These are phyloP conservation scores for Cercis canadensis DNA, from an alignment of 306 rosid genomes.

Conservation along the genomic window DNA sequence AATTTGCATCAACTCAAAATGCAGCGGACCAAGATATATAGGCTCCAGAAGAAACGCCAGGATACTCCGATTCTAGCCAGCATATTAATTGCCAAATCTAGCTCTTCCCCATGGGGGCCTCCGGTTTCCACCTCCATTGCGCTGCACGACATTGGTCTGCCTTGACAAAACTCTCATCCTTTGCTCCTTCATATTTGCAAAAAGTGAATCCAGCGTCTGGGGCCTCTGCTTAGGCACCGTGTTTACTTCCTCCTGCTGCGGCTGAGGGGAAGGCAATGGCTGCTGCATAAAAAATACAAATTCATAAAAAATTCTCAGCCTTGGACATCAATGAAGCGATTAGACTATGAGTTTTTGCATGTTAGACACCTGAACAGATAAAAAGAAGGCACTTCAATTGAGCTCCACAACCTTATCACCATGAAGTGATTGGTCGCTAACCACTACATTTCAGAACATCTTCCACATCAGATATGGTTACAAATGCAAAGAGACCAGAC, in stretches of 20 bases:
- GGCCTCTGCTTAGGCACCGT: conserved; percentile 63
- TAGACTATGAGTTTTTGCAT: no score
- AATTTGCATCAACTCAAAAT: conserved; percentile 26
- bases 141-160: conserved; percentile 54
- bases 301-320: not conserved
- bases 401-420: not conserved
- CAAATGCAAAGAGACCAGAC: not conserved
- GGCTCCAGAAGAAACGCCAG: not conserved
- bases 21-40: conserved; percentile 22
- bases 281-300: conserved; percentile 43
- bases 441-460: no score
- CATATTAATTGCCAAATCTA: conserved; percentile 62
- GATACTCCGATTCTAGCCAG: not conserved
- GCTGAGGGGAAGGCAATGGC: conserved; percentile 37
- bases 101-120: conserved; percentile 79
- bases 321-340: not conserved
- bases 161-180: conserved; percentile 66
- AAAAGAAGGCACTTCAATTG: not conserved
- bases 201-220: conserved; percentile 78
- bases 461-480: not conserved
- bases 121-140: conserved; percentile 52
- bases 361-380: not conserved
- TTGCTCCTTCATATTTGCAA: conserved; percentile 90
- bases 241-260: conserved; percentile 40
- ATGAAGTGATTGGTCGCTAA: no score